These are phyloP conservation scores for Casuarina equisetifolia DNA, from an alignment of 306 rosid genomes.

Conservation along the genomic window DNA sequence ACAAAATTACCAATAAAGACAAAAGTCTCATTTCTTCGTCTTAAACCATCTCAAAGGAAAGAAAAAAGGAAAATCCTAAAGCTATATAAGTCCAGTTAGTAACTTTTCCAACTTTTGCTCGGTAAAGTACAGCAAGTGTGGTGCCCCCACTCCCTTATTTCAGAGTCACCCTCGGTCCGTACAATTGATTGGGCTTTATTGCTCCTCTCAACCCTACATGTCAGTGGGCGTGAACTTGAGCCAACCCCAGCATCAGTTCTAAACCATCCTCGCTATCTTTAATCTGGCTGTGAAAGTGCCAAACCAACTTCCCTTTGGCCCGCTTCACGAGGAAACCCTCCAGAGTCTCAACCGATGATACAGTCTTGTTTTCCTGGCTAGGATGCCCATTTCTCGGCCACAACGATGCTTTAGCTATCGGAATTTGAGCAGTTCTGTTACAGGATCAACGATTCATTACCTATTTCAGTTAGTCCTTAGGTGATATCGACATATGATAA, in stretches of 20 bases:
- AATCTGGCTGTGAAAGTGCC: not conserved
- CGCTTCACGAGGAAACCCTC: slow-evolving; percentile 24
- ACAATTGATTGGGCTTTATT: not conserved
- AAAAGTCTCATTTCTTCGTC: not conserved
- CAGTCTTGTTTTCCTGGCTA: slow-evolving; percentile 13
- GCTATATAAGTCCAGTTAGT: not conserved
- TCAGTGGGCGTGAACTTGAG: not conserved
- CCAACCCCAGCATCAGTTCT: slow-evolving; percentile 44
- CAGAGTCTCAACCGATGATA: slow-evolving; percentile 18
- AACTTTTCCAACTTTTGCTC: too few relatives aligned
- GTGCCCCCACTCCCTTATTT: too few relatives aligned
- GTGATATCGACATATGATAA: too few relatives aligned
- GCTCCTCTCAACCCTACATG: not conserved
- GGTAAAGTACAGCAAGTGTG: too few relatives aligned
- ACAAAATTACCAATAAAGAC: not conserved
- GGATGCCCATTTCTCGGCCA: not conserved
- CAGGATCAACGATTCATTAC: too few relatives aligned
- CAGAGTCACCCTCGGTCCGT: too few relatives aligned
- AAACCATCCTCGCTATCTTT: slow-evolving; percentile 22
- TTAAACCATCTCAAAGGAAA: too few relatives aligned
- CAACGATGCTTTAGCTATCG: not conserved
- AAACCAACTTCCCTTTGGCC: not conserved
- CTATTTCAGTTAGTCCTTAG: too few relatives aligned
- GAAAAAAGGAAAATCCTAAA: too few relatives aligned
- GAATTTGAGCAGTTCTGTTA: not conserved